Percentiles rank a stretch among this genome's conserved stretches.
These are phyloP conservation scores for Wickerhamomyces kurtzmanii DNA, from an alignment of 805 yeast species.

Conservation along the genomic window DNA sequence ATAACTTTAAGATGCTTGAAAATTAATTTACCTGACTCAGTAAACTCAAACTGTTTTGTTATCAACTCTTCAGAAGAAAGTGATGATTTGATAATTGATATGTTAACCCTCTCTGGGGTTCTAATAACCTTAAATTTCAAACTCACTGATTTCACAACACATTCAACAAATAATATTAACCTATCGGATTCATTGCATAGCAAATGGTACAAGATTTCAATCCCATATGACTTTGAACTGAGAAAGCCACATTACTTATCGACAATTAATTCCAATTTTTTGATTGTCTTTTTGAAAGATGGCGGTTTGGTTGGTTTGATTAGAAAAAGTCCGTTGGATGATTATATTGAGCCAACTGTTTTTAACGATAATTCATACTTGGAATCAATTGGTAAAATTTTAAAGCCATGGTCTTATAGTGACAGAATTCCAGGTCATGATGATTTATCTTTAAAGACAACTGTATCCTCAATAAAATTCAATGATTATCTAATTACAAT, in stretches of 20 bases:
- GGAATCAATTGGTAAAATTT: conserved; percentile 20
- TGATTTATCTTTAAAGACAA: conserved; percentile 24
- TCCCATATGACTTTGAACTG: conserved; percentile 55
- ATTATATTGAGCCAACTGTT: conserved; percentile 28
- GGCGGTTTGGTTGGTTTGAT: conserved; percentile 68
- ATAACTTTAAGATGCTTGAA: conserved; percentile 11
- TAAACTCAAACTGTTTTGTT: conserved; percentile 25
- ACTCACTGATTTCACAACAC: conserved; percentile 28
- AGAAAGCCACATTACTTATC: conserved; percentile 46
- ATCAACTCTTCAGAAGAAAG: conserved; percentile 20
- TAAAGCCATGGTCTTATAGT: conserved; percentile 15
- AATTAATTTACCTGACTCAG: conserved; percentile 27
- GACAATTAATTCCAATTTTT: conserved; percentile 30
- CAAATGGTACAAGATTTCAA: conserved; percentile 59
- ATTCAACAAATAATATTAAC: conserved; percentile 6
- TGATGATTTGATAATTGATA: conserved; percentile 34
- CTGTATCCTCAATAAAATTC: conserved; percentile 17
- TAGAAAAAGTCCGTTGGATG: conserved; percentile 12
- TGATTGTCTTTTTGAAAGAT: conserved; percentile 58
- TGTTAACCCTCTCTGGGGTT: conserved; percentile 40
- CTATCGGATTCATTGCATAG: conserved; percentile 19
- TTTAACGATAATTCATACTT: conserved; percentile 48
- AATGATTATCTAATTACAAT: conserved; percentile 32
- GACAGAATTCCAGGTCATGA: conserved; percentile 32
- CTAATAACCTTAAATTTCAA: conserved; percentile 39